Conservation (phyloP, 2,329 filamentous ascomycete genomes). For the Ophiostoma ips region DNA sequence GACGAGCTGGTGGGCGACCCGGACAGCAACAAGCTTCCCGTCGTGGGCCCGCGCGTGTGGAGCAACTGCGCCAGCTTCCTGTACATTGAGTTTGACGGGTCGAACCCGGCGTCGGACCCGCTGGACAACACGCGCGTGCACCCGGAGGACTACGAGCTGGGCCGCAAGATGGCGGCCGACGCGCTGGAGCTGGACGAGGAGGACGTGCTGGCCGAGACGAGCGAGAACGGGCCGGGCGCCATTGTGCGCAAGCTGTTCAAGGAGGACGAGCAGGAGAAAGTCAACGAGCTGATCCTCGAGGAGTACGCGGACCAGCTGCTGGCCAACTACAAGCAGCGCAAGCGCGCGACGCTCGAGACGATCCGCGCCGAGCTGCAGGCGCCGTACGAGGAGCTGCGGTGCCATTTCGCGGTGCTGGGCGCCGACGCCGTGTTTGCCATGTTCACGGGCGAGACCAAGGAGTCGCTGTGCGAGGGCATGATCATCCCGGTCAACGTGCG, state of each 20-base stretch:
- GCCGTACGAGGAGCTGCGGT: constrained; percentile 86
- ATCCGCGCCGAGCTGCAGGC: constrained; percentile 87
- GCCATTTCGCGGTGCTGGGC: constrained; percentile 56
- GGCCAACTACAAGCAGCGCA: constrained; percentile 82
- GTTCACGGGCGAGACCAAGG: constrained; percentile 83
- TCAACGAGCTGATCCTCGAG: constrained; percentile 91
- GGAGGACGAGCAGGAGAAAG: constrained; percentile 83
- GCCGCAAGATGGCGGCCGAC: constrained; percentile 96
- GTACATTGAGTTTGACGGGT: constrained; percentile 75
- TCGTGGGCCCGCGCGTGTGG: constrained; percentile 83
- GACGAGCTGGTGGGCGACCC: constrained; percentile 82
- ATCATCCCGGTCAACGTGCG: constrained; percentile 81
- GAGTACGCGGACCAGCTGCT: constrained; percentile 95
- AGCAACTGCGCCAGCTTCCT: constrained; percentile 96
- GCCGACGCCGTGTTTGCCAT: constrained; percentile 85
- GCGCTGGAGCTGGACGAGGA: constrained; percentile 94
- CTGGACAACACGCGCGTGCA: constrained; percentile 95
- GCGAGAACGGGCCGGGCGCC: constrained; percentile 77
- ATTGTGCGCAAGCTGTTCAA: constrained; percentile 92
- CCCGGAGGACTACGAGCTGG: constrained; percentile 95
- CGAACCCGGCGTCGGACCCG: constrained; percentile 72
- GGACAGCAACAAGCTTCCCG: constrained; percentile 60
- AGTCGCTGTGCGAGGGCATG: constrained; percentile 78
- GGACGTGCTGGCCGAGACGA: constrained; percentile 87
- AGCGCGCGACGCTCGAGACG: constrained; percentile 89